Conservation (phyloP, 2,329 filamentous ascomycete genomes). For the Pseudogymnoascus destructans region DNA sequence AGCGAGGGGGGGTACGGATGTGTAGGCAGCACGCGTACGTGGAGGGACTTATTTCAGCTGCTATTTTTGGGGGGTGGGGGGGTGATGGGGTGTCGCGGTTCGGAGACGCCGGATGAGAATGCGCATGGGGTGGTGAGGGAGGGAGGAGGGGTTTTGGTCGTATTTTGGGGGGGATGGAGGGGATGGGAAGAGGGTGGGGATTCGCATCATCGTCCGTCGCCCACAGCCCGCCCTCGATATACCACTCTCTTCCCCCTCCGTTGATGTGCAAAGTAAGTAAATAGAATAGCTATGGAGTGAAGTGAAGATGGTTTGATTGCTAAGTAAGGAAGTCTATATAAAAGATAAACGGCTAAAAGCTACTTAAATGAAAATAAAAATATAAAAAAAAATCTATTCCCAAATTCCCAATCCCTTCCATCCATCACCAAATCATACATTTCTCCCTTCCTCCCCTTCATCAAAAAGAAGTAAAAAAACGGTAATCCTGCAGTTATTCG, state of each 20-base stretch:
- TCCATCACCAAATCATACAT: not conserved
- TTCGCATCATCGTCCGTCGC: not conserved
- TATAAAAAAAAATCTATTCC: not conserved
- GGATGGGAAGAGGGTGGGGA: not conserved
- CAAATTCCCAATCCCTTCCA: not conserved
- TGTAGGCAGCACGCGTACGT: not conserved
- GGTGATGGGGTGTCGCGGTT: not conserved
- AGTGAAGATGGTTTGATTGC: not conserved
- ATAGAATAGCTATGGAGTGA: not conserved
- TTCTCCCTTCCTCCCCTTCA: not conserved
- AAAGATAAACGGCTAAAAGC: not conserved
- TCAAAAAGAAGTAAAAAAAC: not conserved
- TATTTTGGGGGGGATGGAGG: not conserved
- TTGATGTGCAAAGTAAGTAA: not conserved
- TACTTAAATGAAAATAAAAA: not conserved
- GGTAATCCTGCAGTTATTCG: not conserved
- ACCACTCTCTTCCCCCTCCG: not conserved
- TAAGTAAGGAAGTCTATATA: not conserved
- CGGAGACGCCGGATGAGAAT: not conserved
- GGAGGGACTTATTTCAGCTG: not conserved
- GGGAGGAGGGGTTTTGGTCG: too few relatives aligned
- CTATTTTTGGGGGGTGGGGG: not conserved
- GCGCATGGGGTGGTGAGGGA: too few relatives aligned
- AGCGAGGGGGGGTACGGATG: not conserved
- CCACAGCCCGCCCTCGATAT: not conserved